Evolutionary conservation across 2,329 filamentous ascomycete genomes (phyloP).

Genomic region (Pseudogymnoascus pannorum): DNA sequence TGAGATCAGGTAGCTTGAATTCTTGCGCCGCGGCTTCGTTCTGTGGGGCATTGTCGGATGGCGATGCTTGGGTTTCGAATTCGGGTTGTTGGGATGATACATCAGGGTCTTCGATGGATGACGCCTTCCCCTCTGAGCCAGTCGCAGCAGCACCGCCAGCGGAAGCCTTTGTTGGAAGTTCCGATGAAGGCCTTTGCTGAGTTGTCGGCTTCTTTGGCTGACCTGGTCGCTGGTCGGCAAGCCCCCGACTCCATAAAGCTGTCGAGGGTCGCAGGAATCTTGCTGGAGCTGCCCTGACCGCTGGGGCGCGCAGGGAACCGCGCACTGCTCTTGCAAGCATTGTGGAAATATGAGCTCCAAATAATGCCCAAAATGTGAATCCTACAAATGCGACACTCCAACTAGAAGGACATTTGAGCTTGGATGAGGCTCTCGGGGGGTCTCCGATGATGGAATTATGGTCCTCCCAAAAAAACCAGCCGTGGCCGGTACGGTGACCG

Average conservation of each 20-base stretch:
- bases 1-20: constrained; percentile 73
- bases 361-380: neutral
- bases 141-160: constrained; percentile 13
- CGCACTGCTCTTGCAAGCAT: constrained; percentile 28
- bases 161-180: constrained; percentile 3
- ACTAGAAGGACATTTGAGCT: constrained; percentile 10
- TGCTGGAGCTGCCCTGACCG: constrained; percentile 20
- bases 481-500: constrained; percentile 21
- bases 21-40: constrained; percentile 33
- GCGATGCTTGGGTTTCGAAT: constrained; percentile 29
- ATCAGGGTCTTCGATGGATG: constrained; percentile 16
- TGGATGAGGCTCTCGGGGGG: neutral
- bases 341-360: constrained; percentile 12
- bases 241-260: constrained; percentile 37
- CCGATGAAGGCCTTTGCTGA: constrained; percentile 16
- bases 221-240: constrained; percentile 34
- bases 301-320: constrained; percentile 23
- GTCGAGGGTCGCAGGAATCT: constrained; percentile 29
- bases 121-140: constrained; percentile 14
- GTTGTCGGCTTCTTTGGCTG: constrained; percentile 23
- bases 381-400: constrained; percentile 23
- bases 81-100: constrained; percentile 23
- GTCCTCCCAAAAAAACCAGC: constrained; percentile 16
- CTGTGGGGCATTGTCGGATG: constrained; percentile 31
- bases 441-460: constrained; percentile 7